These are phyloP conservation scores for Hyphopichia khmerensis DNA, from an alignment of 1,139 yeast genomes.

Conservation along the genomic window DNA sequence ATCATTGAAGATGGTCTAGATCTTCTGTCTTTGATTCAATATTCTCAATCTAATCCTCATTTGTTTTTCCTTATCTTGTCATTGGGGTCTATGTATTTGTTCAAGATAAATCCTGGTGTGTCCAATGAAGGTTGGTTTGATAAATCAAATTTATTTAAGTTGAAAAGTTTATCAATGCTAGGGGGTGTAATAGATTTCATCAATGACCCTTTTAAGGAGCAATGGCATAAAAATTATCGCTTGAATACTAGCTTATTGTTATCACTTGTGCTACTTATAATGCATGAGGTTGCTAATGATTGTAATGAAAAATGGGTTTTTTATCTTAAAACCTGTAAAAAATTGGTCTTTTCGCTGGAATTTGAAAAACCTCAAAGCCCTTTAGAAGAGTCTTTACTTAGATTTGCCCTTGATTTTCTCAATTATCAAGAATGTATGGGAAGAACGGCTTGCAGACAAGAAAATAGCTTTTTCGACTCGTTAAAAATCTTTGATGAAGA, in stretches of 20 bases:
- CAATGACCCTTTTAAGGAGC: background rate
- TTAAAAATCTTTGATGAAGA: slow-evolving; percentile 14
- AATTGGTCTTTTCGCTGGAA: slow-evolving; percentile 14
- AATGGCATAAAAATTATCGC: background rate
- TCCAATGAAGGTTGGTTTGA: slow-evolving; percentile 16
- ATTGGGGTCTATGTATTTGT: slow-evolving; percentile 26
- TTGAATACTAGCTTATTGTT: slow-evolving; percentile 18
- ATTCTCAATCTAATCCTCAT: slow-evolving; percentile 21
- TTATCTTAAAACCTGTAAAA: slow-evolving; percentile 22
- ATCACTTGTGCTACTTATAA: slow-evolving; percentile 22
- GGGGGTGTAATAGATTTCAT: background rate
- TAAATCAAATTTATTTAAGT: slow-evolving; percentile 17
- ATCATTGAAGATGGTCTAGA: slow-evolving; percentile 25
- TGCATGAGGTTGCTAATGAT: slow-evolving; percentile 29
- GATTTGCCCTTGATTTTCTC: slow-evolving; percentile 27
- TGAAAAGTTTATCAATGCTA: background rate
- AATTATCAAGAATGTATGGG: slow-evolving; percentile 33
- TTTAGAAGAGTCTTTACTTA: slow-evolving; percentile 20
- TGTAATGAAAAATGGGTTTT: slow-evolving; percentile 25
- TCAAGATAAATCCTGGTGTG: slow-evolving; percentile 13
- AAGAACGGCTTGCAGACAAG: slow-evolving; percentile 32
- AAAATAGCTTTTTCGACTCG: slow-evolving; percentile 21
- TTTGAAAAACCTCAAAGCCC: slow-evolving; percentile 14
- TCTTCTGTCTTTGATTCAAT: slow-evolving; percentile 21
- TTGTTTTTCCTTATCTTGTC: slow-evolving; percentile 25